Conservation (phyloP, 1,284 basidiomycete species). For the Pholiota adiposa region DNA sequence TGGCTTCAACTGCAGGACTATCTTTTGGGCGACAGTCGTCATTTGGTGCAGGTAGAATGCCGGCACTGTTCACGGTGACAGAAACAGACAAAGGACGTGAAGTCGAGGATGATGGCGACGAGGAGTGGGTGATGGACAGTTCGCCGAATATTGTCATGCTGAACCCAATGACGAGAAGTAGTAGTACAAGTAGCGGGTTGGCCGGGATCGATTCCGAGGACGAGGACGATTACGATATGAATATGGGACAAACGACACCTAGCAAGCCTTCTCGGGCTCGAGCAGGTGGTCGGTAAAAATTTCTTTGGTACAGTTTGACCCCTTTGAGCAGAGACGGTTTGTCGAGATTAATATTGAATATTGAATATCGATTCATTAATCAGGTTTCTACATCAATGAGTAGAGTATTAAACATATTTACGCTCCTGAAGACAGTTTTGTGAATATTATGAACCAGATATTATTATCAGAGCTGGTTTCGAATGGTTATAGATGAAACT, state of each 20-base stretch:
- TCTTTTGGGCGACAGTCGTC: slow-evolving; percentile 14
- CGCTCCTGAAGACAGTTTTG: too few relatives aligned
- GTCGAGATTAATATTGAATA: too few relatives aligned
- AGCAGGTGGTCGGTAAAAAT: neutral
- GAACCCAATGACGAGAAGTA: slow-evolving; percentile 19
- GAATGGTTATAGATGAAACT: too few relatives aligned
- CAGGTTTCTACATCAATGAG: too few relatives aligned
- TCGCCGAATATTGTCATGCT: slow-evolving; percentile 43
- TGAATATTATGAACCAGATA: too few relatives aligned
- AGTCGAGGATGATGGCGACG: slow-evolving; percentile 34
- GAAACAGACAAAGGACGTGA: slow-evolving; percentile 11
- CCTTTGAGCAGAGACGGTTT: too few relatives aligned
- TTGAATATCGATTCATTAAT: too few relatives aligned
- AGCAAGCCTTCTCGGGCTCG: slow-evolving; percentile 15
- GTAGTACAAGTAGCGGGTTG: neutral
- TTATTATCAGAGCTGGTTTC: too few relatives aligned
- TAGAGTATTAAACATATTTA: too few relatives aligned
- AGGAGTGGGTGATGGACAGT: slow-evolving; percentile 42
- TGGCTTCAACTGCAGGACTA: neutral
- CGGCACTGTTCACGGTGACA: neutral
- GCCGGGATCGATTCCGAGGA: slow-evolving; percentile 9
- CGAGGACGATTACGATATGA: slow-evolving; percentile 10
- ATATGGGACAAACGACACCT: slow-evolving; percentile 13
- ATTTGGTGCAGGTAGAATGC: neutral
- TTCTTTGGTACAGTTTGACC: too few relatives aligned